phyloP scores from a whole-genome alignment of 2,329 filamentous ascomycete species.

The Hypoxylon sp. region DNA sequence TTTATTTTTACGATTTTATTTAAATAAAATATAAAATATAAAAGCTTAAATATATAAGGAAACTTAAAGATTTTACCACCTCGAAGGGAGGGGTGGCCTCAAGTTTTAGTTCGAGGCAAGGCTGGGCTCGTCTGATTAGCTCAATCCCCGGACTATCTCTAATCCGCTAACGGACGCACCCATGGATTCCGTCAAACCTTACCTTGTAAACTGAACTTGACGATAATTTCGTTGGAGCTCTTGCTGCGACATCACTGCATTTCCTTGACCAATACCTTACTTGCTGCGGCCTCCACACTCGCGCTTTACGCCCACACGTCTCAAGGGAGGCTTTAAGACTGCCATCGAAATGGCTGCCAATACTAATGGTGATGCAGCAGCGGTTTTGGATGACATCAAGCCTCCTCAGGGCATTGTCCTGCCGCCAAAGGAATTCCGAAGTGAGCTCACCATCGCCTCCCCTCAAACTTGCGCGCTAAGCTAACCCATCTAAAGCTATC shows the following conservation, averaged over 20 bases:
- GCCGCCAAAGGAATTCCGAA: slow-evolving; percentile 89
- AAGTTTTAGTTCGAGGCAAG: slow-evolving; percentile 6
- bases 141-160: slow-evolving; percentile 22
- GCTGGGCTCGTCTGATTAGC: slow-evolving; percentile 21
- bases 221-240: slow-evolving; percentile 42
- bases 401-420: slow-evolving; percentile 87
- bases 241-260: slow-evolving; percentile 44
- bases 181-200: not conserved
- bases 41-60: too few relatives aligned
- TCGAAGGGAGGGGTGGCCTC: too few relatives aligned
- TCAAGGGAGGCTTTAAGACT: slow-evolving; percentile 49
- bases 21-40: too few relatives aligned
- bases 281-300: slow-evolving; percentile 29
- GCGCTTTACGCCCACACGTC: slow-evolving; percentile 26
- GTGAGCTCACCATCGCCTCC: slow-evolving; percentile 50
- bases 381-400: slow-evolving; percentile 76
- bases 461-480: slow-evolving; percentile 43
- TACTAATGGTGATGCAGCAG: slow-evolving; percentile 68
- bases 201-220: slow-evolving; percentile 10
- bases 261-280: slow-evolving; percentile 40
- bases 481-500: slow-evolving; percentile 62
- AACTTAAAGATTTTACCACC: too few relatives aligned
- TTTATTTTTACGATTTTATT: too few relatives aligned
- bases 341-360: slow-evolving; percentile 57
- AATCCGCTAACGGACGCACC: slow-evolving; percentile 24